Percentiles rank a stretch among this genome's conserved stretches.
These are phyloP conservation scores for Diplodia scrobiculata DNA, from an alignment of 2,329 filamentous ascomycete genomes.

Conservation along the genomic window DNA sequence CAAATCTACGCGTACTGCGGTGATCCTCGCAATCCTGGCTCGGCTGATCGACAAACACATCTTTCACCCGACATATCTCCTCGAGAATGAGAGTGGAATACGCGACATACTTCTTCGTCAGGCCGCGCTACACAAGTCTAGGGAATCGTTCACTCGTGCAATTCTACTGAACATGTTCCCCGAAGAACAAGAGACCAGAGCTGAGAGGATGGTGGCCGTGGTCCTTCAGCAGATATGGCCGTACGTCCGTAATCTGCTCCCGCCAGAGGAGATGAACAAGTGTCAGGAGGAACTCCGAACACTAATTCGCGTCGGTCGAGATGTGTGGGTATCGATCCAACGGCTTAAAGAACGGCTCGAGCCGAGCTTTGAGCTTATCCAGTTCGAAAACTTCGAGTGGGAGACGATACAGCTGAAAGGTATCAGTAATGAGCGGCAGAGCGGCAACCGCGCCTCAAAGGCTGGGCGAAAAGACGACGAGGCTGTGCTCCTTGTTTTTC, in stretches of 20 bases:
- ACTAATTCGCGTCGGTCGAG: too few species aligned
- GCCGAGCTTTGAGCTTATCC: slow-evolving; percentile 1
- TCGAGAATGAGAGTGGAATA: slow-evolving; percentile 29
- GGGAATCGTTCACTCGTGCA: slow-evolving; percentile 6
- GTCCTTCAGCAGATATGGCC: background rate
- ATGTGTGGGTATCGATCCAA: too few species aligned
- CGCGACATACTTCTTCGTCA: slow-evolving; percentile 15
- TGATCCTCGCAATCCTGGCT: slow-evolving; percentile 29
- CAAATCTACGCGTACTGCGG: slow-evolving; percentile 41
- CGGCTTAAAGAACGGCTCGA: background rate
- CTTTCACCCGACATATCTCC: slow-evolving; percentile 32
- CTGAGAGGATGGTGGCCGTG: background rate
- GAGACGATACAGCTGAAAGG: background rate
- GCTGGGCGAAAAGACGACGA: background rate
- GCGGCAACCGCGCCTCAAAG: background rate
- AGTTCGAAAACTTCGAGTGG: slow-evolving; percentile 1
- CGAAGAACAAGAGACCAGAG: background rate
- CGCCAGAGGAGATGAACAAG: too few species aligned
- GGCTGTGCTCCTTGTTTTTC: background rate
- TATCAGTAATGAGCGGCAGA: background rate
- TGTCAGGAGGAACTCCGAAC: too few species aligned
- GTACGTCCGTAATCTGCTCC: background rate
- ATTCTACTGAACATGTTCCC: slow-evolving; percentile 11
- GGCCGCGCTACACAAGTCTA: background rate
- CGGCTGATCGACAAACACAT: too few species aligned